Evolutionary conservation across 805 yeast genomes (phyloP), one percentile per base, ranked within the genome.

Genomic region (Starmerella roubikii): DNA sequence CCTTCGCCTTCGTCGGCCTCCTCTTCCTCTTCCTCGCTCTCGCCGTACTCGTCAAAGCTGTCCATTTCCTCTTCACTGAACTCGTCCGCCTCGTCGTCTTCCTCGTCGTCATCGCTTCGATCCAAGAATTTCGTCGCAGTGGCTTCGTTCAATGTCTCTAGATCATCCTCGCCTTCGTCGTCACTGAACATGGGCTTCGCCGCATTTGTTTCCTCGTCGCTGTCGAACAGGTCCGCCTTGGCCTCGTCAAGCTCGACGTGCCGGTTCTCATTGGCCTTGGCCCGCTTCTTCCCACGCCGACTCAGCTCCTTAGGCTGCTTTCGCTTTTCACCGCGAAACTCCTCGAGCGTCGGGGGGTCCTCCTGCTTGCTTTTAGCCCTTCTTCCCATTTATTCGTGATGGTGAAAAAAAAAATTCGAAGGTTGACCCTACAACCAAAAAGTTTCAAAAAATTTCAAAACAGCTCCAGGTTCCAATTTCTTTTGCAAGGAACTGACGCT

Each of bases 321-420:
- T 13, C 48, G 45, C 32, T 49, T 52, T 47, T 58, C 58, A 21
- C 56, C 57, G 15, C 53, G 74, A 58, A 86, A 77, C 54, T 88
- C 94, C 32, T 88, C 97, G 46, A 77, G 66, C 5, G 85, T 57
- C 26, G 95, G 95, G 50, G 97, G 97, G 42, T 72, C 81, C 33
- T 84, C 91, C 65, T 88, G 97, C 68, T 83, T 88, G 54, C 83
- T 79, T 62, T 79, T 84, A 42, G 83, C 82, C 67, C 82, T 78
- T 72, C 94, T 79, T 59, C 97, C 97, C 94, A 86, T 83, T 38
- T 19, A 3, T 30, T 10, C 10, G 24, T 22, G 24, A 10, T 22
- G 24, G 24, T 22, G 10, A n/a, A n/a, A n/a, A n/a, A n/a, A n/a
- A n/a, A n/a, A n/a, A n/a, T n/a, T n/a, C n/a, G n/a, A n/a, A n/a